Base-by-base conservation (phyloP, 139 green algal genomes). In the Picocystis salinarum region DNA sequence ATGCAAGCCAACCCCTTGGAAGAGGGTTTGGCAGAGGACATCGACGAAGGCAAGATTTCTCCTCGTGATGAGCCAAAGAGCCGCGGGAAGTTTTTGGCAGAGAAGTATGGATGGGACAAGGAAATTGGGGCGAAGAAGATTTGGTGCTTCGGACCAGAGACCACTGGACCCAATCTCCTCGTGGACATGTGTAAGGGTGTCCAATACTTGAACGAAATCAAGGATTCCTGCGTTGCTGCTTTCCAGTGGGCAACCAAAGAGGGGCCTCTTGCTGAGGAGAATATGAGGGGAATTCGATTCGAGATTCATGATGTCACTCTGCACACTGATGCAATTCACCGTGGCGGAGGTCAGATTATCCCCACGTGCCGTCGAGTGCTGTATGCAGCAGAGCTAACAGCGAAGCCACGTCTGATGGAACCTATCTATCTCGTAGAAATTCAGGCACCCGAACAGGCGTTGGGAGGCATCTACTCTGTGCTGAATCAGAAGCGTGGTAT, bases 171-270 rank as follows among this genome's bases (percentile, higher is more conserved):
- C 61, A 98, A 98, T 79, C 55, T 98, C 56, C 50, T 98, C 37
- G 61, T 91, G 1, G 88, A 98, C 60, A 70, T 88, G 31, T 91
- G 80, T 67, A 98, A 98, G 83, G 88, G 89, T 58, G 88, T 98
- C 58, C 87, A 96, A 76, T 95, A 95, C 74, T 69, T 98, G 54
- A 96, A 92, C 55, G 88, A 98, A 74, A 96, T 98, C 74, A 96
- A 95, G 77, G 88, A 98, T 70, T 82, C 65, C 4, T 74, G 64
- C 53, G 74, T 98, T 20, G 88, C 88, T 15, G 88, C 82, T 33
- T 87, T 95, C 69, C 86, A 98, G 78, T 96, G 89, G 88, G 88
- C 88, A 17, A 73, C 68, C 62, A 95, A 97, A 77, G 86, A 98
- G 73, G 88, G 88, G 48, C 73, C 77, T n/a, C 50, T 98, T 50